Base-by-base conservation (phyloP, 768 basidiomycete species). In the Tylopilus rubrobrunneus region DNA sequence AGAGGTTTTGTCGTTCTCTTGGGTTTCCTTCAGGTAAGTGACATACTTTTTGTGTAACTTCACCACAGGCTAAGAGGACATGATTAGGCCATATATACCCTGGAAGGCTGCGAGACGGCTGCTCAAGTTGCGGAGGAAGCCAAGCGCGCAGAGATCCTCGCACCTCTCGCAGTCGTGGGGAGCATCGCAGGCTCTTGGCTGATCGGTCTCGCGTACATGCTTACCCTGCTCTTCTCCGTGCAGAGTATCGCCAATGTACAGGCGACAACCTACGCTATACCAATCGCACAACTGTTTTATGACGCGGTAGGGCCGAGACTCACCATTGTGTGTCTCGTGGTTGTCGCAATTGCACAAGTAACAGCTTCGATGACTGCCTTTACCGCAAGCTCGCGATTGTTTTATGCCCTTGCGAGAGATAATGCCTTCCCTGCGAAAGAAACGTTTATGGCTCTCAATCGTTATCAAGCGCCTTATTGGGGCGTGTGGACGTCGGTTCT, bases 121-220 rank as follows among this genome's bases (percentile, higher is more conserved):
- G 81, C 82, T n/a, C 82, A 83, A 61, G 76, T 83, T 7, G 82
- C 81, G 6, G 82, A 84, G 64, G 81, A 84, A 62, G 80, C 80
- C 31, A 70, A 74, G 45, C 76, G 77, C 19, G 81, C 81, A 0
- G 79, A 81, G 51, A 55, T 79, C 46, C 77, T 83, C n/a, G 79
- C 81, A 1, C 82, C 82, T 9, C 67, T 81, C 31, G 82, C 79
- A 7, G 75, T 83, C 28, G 78, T 81, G n/a, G 78, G 74, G 40
- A 77, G 76, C 64, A 79, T 83, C 56, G 71, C 74, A 12, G 79
- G 82, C 31, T 82, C 80, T 12, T 82, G 81, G 80, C 37, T 81
- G 45, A 75, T 83, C 53, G 81, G 80, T 5, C 72, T 82, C 48
- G 74, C 68, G 17, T 83, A 82, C 68, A 79, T 83, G 78, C 77